Evolutionary conservation across 805 yeast species (phyloP).

Genomic region (Jamesozyma lodderae): DNA sequence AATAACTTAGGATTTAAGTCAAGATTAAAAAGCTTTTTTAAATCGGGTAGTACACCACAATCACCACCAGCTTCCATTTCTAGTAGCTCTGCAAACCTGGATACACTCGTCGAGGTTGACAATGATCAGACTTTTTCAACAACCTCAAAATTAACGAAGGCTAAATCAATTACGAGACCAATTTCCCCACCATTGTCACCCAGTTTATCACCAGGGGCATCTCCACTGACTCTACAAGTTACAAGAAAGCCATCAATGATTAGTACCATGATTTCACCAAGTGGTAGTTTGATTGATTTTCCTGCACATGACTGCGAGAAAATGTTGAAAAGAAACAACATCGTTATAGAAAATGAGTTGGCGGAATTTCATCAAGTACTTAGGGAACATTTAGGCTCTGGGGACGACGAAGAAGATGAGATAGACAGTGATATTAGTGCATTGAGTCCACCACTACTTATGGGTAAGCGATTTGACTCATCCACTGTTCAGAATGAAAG

Average conservation of each 20-base stretch:
- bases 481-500: no score
- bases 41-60: neutral
- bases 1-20: no score
- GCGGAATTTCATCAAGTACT: conserved; percentile 44
- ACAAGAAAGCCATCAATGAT: no score
- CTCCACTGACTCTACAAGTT: no score
- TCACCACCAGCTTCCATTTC: neutral
- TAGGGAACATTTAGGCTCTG: conserved; percentile 21
- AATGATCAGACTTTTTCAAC: no score
- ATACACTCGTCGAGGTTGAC: conserved; percentile 22
- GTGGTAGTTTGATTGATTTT: no score
- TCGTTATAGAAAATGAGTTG: conserved; percentile 48
- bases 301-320: neutral
- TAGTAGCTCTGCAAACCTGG: conserved; percentile 6
- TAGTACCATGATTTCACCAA: no score
- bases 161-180: neutral
- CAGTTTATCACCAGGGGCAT: no score
- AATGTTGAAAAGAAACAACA: conserved; percentile 3
- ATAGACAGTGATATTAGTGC: neutral
- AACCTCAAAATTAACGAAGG: no score
- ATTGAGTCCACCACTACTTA: neutral
- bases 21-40: neutral
- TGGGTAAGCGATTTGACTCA: no score
- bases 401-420: conserved; percentile 8
- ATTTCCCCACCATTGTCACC: neutral